These are phyloP conservation scores for Postia placenta DNA, from an alignment of 768 basidiomycete species.

Conservation along the genomic window DNA sequence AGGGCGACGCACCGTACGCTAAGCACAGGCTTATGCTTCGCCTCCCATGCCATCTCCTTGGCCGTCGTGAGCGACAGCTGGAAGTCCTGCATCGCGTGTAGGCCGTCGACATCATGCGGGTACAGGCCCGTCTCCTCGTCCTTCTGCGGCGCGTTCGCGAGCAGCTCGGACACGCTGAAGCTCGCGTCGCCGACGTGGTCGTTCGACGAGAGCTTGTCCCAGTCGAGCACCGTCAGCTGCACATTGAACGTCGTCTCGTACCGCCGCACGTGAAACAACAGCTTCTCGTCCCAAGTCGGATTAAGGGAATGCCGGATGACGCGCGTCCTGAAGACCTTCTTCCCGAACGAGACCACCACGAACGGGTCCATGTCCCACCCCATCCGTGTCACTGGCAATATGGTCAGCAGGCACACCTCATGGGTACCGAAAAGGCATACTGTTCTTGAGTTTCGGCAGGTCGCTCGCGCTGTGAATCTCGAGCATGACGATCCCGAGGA, in stretches of 20 bases:
- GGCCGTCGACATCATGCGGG: slow-evolving; percentile 48
- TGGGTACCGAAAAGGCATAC: slow-evolving; percentile 40
- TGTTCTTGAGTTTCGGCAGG: slow-evolving; percentile 80
- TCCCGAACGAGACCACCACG: slow-evolving; percentile 91
- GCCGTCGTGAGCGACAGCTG: slow-evolving; percentile 54
- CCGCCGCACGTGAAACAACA: slow-evolving; percentile 89
- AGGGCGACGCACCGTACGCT: slow-evolving; percentile 48
- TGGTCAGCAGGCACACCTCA: neutral
- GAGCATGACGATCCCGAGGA: slow-evolving; percentile 91
- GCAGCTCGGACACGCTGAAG: slow-evolving; percentile 67
- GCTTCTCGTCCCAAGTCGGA: slow-evolving; percentile 91
- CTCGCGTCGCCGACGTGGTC: slow-evolving; percentile 81
- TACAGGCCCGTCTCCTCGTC: slow-evolving; percentile 48
- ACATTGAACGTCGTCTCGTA: slow-evolving; percentile 79
- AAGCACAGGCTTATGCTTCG: slow-evolving; percentile 63
- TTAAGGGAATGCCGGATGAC: slow-evolving; percentile 81
- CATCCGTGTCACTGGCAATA: slow-evolving; percentile 65
- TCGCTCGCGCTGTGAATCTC: slow-evolving; percentile 84
- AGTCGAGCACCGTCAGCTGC: slow-evolving; percentile 84
- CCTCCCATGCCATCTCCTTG: slow-evolving; percentile 66
- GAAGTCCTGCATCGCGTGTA: slow-evolving; percentile 64
- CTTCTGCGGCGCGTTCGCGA: slow-evolving; percentile 39
- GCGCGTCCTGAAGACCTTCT: slow-evolving; percentile 93
- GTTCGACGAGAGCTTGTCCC: slow-evolving; percentile 91
- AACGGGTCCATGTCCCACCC: slow-evolving; percentile 99